These are phyloP conservation scores for Coemansia sp. DNA, from an alignment of 192 early-diverging fungal genomes.

Conservation along the genomic window DNA sequence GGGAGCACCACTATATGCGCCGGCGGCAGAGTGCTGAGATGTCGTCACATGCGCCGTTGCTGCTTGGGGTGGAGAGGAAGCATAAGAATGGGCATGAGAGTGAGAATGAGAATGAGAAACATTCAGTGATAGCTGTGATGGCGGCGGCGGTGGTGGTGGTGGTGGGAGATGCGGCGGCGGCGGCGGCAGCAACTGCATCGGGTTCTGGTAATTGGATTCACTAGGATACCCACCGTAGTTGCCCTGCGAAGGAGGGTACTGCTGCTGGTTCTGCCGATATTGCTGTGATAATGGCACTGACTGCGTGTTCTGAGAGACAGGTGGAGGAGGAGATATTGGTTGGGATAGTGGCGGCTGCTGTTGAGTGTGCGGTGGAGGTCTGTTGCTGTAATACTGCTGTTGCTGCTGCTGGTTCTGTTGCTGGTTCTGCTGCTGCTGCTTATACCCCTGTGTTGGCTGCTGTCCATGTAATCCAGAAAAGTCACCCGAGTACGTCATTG, in stretches of 20 bases:
- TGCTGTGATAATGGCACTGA: background rate
- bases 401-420: conserved; percentile 18
- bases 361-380: background rate
- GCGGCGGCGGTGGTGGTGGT: conserved; percentile 14
- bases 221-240: conserved; percentile 12
- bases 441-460: background rate
- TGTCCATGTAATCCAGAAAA: background rate
- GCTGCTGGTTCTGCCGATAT: conserved; percentile 18
- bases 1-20: conserved; percentile 11
- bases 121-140: background rate
- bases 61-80: background rate
- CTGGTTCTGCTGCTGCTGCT: conserved; percentile 18
- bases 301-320: background rate
- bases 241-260: conserved; percentile 8
- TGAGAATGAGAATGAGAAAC: conserved; percentile 6
- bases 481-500: conserved; percentile 5
- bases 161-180: conserved; percentile 10
- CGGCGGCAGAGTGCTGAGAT: background rate
- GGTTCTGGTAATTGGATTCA: conserved; percentile 11
- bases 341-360: conserved; percentile 3
- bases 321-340: conserved; percentile 1
- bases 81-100: background rate
- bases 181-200: background rate
- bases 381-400: conserved; percentile 5
- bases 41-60: conserved; percentile 3